phyloP scores from a whole-genome alignment of 805 yeast genomes.

The Cyberlindnera meyerae region DNA sequence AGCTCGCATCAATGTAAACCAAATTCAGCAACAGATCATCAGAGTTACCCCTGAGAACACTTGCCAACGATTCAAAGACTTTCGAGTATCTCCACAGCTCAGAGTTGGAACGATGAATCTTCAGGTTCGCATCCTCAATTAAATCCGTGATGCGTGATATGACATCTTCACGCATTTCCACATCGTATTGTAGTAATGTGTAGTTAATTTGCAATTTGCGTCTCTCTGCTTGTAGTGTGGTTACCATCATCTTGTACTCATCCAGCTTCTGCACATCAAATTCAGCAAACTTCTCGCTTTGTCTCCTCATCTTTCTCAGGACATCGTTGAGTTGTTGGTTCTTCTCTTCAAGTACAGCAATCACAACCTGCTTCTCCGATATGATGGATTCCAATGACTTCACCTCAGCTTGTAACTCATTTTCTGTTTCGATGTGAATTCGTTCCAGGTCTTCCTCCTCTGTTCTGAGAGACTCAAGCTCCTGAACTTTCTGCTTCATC shows the following conservation, averaged over 20 bases:
- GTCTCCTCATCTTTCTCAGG: conserved; percentile 1
- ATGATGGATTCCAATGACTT: conserved; percentile 20
- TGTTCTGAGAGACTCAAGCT: conserved; percentile 44
- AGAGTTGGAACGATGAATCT: background rate
- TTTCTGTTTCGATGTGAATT: conserved; percentile 37
- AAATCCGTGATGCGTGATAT: no score
- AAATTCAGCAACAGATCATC: conserved; percentile 6
- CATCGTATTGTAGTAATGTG: background rate
- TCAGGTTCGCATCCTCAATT: background rate
- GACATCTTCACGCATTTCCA: background rate
- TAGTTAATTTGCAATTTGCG: background rate
- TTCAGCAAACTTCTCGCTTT: background rate
- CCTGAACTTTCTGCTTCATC: conserved; percentile 36
- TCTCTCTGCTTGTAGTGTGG: conserved; percentile 5
- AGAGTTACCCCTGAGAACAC: background rate
- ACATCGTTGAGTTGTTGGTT: conserved; percentile 19
- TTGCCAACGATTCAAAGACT: background rate
- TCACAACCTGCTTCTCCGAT: conserved; percentile 11
- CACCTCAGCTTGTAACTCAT: conserved; percentile 38
- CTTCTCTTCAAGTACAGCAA: conserved; percentile 9
- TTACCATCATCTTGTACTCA: conserved; percentile 2
- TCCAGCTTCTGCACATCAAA: conserved; percentile 6
- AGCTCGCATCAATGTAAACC: conserved; percentile 1
- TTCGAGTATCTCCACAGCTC: conserved; percentile 1
- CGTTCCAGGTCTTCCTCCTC: conserved; percentile 46